Evolutionary conservation across 805 yeast species (phyloP), one percentile per base, ranked within the genome.

Genomic region (Metschnikowia kunwiensis): DNA sequence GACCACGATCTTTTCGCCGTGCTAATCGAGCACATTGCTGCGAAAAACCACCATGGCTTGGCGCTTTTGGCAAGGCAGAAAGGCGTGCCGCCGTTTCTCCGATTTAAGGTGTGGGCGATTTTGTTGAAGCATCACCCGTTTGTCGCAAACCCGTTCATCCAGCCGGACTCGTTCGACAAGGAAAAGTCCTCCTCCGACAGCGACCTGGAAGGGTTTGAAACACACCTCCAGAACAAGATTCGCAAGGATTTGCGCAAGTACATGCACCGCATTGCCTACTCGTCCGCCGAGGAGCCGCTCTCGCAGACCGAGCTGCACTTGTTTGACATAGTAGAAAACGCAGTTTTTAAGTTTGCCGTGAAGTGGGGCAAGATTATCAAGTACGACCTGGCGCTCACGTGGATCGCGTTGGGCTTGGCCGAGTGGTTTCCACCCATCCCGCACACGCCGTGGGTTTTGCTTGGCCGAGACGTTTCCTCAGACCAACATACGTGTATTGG

Each of bases 331-430:
- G 60, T 86, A 42, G 81, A 83, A 50, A 60, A 63, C 24, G 71
- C 95, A 5, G 74, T 88, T 11, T 52, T 70, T 28, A 72, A 72
- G 38, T 89, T 89, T 54, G 61, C 84, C 25, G 61, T 60, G 20
- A 86, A 86, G 62, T 88, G 95, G 95, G 89, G 93, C 5, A 68
- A 70, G 24, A 69, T 80, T 38, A 75, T 86, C 36, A 79, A 78
- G 47, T 89, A 89, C 55, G 93, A 86, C 57, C 72, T 82, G 28
- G 89, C 94, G 0, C 68, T 88, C 50, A 73, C 91, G 3, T 88
- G 96, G 96, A 76, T 86, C 13, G 96, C 96, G 0, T 61, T 86
- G 21, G 88, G 87, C 8, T 62, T 89, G 29, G 91, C 95, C 0
- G 95, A 87, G 57, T 88, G 95, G 95, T 73, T 78, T 21, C 89